Evolutionary conservation across 116 monocot genomes (phyloP).

Genomic region (Phalaenopsis hybrid): DNA sequence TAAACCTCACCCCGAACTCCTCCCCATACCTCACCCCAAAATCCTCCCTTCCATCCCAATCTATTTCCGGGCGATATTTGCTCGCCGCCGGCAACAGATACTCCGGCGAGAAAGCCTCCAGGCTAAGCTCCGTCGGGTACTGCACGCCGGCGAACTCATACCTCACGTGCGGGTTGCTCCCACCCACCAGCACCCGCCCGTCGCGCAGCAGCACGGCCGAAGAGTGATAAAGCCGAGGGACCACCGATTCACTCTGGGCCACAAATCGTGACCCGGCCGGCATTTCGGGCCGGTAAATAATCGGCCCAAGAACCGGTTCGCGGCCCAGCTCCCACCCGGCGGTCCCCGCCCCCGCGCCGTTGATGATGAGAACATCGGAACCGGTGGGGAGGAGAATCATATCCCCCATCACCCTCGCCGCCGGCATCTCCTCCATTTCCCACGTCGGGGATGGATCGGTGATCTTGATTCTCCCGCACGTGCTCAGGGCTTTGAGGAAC

Average conservation of each 20-base stretch:
- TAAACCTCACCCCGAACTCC: constrained; percentile 8
- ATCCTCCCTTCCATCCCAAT: background rate
- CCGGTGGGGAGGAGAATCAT: constrained; percentile 68
- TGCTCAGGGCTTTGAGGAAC: constrained; percentile 4
- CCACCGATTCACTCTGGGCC: constrained; percentile 8
- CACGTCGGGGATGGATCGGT: constrained; percentile 29
- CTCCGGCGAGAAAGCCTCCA: constrained; percentile 48
- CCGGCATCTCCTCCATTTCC: constrained; percentile 62
- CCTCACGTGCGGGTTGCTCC: constrained; percentile 56
- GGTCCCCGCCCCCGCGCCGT: constrained; percentile 47
- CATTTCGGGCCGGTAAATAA: constrained; percentile 29
- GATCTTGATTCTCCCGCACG: constrained; percentile 40
- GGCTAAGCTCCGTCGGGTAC: constrained; percentile 56
- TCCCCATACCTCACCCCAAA: constrained; percentile 13
- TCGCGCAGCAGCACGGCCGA: constrained; percentile 29
- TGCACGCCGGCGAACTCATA: constrained; percentile 37
- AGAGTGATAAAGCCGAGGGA: constrained; percentile 55
- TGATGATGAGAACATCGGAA: constrained; percentile 48
- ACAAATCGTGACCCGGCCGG: constrained; percentile 24
- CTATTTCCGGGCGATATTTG: background rate
- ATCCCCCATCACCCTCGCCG: constrained; percentile 53
- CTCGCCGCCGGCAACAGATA: background rate
- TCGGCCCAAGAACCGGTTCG: constrained; percentile 37
- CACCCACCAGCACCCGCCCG: constrained; percentile 49
- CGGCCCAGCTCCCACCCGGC: constrained; percentile 61